Conservation (phyloP, 2,329 filamentous ascomycete genomes). For the Colletotrichum siamense region DNA sequence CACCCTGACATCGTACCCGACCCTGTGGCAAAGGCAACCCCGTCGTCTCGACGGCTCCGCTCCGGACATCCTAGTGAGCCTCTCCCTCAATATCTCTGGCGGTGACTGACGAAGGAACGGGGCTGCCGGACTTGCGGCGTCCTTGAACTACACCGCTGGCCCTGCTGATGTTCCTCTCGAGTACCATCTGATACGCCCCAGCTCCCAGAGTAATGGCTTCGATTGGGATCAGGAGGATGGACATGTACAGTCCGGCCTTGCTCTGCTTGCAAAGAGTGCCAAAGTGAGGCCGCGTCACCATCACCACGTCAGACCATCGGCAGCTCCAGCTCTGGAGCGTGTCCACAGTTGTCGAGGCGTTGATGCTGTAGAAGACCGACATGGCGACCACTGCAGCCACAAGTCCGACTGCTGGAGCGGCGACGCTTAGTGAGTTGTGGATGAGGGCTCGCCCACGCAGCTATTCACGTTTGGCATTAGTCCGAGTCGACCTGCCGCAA, state of each 20-base stretch:
- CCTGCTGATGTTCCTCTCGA: slow-evolving; percentile 49
- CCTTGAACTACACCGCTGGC: slow-evolving; percentile 24
- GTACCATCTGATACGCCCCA: slow-evolving; percentile 48
- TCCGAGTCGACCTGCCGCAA: not conserved
- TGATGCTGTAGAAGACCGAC: slow-evolving; percentile 62
- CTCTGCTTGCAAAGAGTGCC: slow-evolving; percentile 62
- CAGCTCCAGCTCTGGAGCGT: slow-evolving; percentile 69
- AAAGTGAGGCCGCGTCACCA: slow-evolving; percentile 60
- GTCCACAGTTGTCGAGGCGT: slow-evolving; percentile 56
- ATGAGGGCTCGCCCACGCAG: not conserved
- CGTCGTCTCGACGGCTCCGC: not conserved
- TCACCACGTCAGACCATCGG: slow-evolving; percentile 60
- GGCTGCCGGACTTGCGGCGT: slow-evolving; percentile 39
- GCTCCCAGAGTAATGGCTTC: slow-evolving; percentile 54
- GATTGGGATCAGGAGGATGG: slow-evolving; percentile 62
- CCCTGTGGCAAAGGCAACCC: not conserved
- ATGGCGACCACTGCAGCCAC: slow-evolving; percentile 55
- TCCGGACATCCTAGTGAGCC: not conserved
- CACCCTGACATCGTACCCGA: not conserved
- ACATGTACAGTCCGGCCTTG: slow-evolving; percentile 58
- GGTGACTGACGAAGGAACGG: slow-evolving; percentile 21
- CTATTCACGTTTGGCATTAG: slow-evolving; percentile 2
- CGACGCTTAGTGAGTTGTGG: slow-evolving; percentile 26
- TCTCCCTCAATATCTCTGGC: slow-evolving; percentile 4
- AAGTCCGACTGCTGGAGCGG: slow-evolving; percentile 34